A percentile compares a stretch with the other conserved stretches of the same genome.
Conservation (phyloP, 2,329 filamentous ascomycete genomes). For the Cryphonectria radicalis region DNA sequence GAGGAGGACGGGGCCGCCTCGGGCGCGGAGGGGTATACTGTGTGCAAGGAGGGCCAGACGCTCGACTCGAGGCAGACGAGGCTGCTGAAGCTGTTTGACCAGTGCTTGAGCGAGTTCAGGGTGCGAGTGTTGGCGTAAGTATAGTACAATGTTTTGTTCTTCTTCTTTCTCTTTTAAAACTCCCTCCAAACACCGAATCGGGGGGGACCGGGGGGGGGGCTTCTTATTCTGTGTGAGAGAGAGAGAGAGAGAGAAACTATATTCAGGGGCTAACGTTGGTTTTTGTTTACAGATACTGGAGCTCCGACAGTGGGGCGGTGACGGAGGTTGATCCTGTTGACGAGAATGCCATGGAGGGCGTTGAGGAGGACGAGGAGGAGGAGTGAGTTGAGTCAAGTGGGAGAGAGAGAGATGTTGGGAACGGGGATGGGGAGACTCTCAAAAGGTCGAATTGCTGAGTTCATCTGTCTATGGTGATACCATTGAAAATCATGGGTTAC, state of each 20-base stretch:
- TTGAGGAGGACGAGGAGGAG: constrained; percentile 35
- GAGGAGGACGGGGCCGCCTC: constrained; percentile 52
- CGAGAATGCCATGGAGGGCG: constrained; percentile 35
- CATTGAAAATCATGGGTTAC: constrained; percentile 21
- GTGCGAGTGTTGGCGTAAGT: constrained; percentile 76
- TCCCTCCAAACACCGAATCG: no score
- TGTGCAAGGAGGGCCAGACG: constrained; percentile 84
- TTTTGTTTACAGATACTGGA: constrained; percentile 58
- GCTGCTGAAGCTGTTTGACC: constrained; percentile 89
- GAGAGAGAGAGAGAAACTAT: no score
- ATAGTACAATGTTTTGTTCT: not conserved
- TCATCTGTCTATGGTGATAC: constrained; percentile 20
- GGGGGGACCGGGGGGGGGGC: no score
- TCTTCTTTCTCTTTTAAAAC: no score
- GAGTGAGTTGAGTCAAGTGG: no score
- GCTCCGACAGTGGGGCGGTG: constrained; percentile 59
- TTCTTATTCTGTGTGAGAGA: no score
- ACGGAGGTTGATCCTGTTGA: constrained; percentile 56
- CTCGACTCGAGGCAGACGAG: constrained; percentile 92
- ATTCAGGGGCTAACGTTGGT: constrained; percentile 29
- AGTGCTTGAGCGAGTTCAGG: constrained; percentile 88
- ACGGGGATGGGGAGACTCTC: not conserved
- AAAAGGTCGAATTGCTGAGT: not conserved
- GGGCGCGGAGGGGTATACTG: constrained; percentile 63
- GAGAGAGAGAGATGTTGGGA: not conserved